Evolutionary conservation across 805 yeast species (phyloP).

Genomic region (Yarrowia porcina): DNA sequence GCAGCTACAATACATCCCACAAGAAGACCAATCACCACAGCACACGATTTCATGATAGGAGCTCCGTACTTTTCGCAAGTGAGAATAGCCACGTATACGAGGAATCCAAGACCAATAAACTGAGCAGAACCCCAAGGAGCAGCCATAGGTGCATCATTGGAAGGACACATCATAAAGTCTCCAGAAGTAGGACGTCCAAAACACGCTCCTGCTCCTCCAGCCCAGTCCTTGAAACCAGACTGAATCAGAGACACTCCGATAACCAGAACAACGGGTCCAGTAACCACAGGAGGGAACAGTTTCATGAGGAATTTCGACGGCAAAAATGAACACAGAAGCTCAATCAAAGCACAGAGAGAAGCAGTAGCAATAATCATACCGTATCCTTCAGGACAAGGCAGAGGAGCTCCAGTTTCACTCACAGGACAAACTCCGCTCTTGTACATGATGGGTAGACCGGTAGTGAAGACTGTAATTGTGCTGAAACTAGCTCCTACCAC

Average conservation of each 20-base stretch:
- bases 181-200: slow-evolving; percentile 42
- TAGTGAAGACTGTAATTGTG: slow-evolving; percentile 73
- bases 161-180: slow-evolving; percentile 47
- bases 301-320: slow-evolving; percentile 71
- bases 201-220: slow-evolving; percentile 69
- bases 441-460: slow-evolving; percentile 81
- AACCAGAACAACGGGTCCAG: slow-evolving; percentile 87
- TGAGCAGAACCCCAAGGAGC: slow-evolving; percentile 82
- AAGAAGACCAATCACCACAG: slow-evolving; percentile 78
- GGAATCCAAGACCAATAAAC: slow-evolving; percentile 82
- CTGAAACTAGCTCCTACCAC: slow-evolving; percentile 92
- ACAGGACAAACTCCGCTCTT: slow-evolving; percentile 61
- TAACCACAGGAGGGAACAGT: slow-evolving; percentile 83
- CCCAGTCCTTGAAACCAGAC: slow-evolving; percentile 79
- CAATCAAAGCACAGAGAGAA: slow-evolving; percentile 70
- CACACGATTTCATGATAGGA: slow-evolving; percentile 92
- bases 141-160: slow-evolving; percentile 50
- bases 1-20: slow-evolving; percentile 92
- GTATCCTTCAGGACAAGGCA: slow-evolving; percentile 87
- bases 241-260: slow-evolving; percentile 70
- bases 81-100: slow-evolving; percentile 70
- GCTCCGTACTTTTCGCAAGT: slow-evolving; percentile 84
- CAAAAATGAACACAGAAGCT: slow-evolving; percentile 67
- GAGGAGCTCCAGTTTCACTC: slow-evolving; percentile 58
- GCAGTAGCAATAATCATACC: slow-evolving; percentile 84